A percentile compares a stretch with the other conserved stretches of the same genome.
Evolutionary conservation across 2,329 filamentous ascomycete species (phyloP).

Genomic region (Penicillium sp.): DNA sequence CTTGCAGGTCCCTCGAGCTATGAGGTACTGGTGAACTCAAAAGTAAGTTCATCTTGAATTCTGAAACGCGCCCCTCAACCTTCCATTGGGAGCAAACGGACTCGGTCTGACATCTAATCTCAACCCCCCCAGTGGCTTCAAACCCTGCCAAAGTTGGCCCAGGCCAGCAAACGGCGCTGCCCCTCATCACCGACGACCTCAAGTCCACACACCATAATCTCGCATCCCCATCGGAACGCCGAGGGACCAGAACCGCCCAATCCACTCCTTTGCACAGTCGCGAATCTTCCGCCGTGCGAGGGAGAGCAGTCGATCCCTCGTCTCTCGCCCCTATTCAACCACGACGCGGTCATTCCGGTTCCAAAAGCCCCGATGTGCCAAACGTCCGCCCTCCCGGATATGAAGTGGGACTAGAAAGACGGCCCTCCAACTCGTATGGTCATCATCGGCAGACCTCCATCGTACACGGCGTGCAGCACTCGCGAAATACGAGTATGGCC

Average conservation of each 20-base stretch:
- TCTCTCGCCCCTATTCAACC: constrained; percentile 36
- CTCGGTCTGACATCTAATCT: constrained; percentile 9
- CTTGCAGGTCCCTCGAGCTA: constrained; percentile 1
- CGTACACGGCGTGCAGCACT: constrained; percentile 90
- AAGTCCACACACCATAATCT: constrained; percentile 36
- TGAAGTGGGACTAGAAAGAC: constrained; percentile 40
- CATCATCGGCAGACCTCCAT: constrained; percentile 97
- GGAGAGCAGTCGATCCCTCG: constrained; percentile 38
- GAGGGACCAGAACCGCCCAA: constrained; percentile 37
- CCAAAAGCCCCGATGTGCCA: constrained; percentile 42
- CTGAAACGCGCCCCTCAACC: not conserved
- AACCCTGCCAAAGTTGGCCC: constrained; percentile 39
- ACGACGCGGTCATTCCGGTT: constrained; percentile 41
- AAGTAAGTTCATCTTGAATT: constrained; percentile 1
- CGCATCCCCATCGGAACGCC: constrained; percentile 38
- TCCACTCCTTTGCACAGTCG: constrained; percentile 42
- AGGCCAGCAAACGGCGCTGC: constrained; percentile 38
- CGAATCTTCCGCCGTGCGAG: constrained; percentile 44
- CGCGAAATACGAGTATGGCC: constrained; percentile 72
- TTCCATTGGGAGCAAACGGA: constrained; percentile 4
- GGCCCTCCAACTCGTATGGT: constrained; percentile 60
- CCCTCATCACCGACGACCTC: constrained; percentile 42
- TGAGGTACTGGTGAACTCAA: constrained; percentile 4
- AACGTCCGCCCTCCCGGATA: constrained; percentile 36
- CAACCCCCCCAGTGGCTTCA: constrained; percentile 31